phyloP scores from a whole-genome alignment of 2,329 filamentous ascomycete species.

The Tolypocladium ovalisporum region DNA sequence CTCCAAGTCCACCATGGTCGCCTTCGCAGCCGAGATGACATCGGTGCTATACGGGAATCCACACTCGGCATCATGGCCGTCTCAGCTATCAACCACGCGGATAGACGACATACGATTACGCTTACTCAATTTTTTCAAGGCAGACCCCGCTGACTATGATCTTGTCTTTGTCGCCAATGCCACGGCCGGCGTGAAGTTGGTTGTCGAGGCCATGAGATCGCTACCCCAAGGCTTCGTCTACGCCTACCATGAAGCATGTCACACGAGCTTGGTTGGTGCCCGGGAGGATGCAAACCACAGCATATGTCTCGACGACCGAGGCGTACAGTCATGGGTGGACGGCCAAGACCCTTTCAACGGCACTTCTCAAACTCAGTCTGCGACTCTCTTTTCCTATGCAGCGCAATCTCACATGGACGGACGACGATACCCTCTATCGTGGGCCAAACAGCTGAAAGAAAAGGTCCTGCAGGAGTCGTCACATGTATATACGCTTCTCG shows the following conservation, averaged over 20 bases:
- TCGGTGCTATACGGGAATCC: slow-evolving; percentile 79
- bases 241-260: slow-evolving; percentile 71
- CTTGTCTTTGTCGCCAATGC: slow-evolving; percentile 88
- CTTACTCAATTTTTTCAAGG: slow-evolving; percentile 67
- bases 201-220: slow-evolving; percentile 66
- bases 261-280: slow-evolving; percentile 79
- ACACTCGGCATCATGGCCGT: slow-evolving; percentile 75
- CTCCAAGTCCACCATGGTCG: slow-evolving; percentile 69
- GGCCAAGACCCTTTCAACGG: slow-evolving; percentile 20
- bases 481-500: slow-evolving; percentile 58
- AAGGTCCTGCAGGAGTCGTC: slow-evolving; percentile 6
- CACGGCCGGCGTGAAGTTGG: slow-evolving; percentile 81
- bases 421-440: slow-evolving; percentile 58
- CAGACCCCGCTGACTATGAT: slow-evolving; percentile 72
- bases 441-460: slow-evolving; percentile 42
- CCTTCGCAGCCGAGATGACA: slow-evolving; percentile 69
- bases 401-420: slow-evolving; percentile 94
- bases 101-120: slow-evolving; percentile 67
- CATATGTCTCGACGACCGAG: slow-evolving; percentile 54
- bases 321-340: slow-evolving; percentile 55
- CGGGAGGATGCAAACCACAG: slow-evolving; percentile 58
- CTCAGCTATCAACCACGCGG: slow-evolving; percentile 61
- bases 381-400: slow-evolving; percentile 63
- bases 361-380: slow-evolving; percentile 9
- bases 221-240: slow-evolving; percentile 65